Evolutionary conservation across 176 grass and related monocot species (phyloP), one percentile per base, ranked within the genome.

Genomic region (Chloris gayana): DNA sequence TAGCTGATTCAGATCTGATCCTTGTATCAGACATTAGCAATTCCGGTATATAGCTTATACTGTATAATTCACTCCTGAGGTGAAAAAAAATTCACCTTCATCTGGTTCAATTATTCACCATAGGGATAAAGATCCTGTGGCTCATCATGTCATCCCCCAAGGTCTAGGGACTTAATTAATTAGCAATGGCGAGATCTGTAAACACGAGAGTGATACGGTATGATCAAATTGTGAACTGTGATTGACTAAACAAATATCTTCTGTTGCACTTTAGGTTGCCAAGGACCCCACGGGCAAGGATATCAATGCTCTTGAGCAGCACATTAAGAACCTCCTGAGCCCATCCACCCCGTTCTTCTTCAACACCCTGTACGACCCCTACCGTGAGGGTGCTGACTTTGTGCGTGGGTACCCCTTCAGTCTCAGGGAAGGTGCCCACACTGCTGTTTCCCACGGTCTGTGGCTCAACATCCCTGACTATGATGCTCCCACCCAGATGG

Each of bases 401-500:
- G 94, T 97, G 37, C 89, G 91, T 82, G 94, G 94, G 0, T 97
- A 97, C 64, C 94, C 94, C 69, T 97, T 97, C 89, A 90, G 87
- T 85, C 87, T 97, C 14, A 91, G 91, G 62, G 94, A 97, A 29
- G 94, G 91, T 70, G 77, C 61, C 35, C 77, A 75, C 50, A 97
- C 94, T 21, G 94, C 94, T 15, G 84, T 94, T 32, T 97, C 94
- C 42, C 94, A 97, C 2, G 91, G 94, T 42, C 80, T 97, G 34
- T 97, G 94, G 94, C 89, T 97, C 31, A 97, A 97, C 83, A 92
- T 97, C 73, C 94, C 94, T 73, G 94, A 97, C 83, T 97, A 97
- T 63, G 94, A 97, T 90, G 94, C 94, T 54, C 94, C 91, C 44
- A 97, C 91, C 3, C 94, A 97, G 64, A 84, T 97, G 72, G 91